phyloP scores from a whole-genome alignment of 352 stramenopile species.

The Pythium monospermum region DNA sequence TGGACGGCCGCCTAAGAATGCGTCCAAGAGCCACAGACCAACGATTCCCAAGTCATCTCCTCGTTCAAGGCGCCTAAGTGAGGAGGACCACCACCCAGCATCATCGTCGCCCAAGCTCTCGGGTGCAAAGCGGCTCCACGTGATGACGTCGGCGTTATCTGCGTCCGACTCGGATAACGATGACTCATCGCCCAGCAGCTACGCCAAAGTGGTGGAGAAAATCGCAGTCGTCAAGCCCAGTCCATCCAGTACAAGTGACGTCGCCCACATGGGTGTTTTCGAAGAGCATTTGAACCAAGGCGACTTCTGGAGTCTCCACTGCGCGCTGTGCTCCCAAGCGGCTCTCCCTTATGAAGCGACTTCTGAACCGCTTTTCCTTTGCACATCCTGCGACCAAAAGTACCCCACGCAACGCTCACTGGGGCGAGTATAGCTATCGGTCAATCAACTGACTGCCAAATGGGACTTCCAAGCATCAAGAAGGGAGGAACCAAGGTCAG shows the following conservation, averaged over 20 bases:
- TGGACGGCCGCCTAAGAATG: not conserved
- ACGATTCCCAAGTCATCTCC: slow-evolving; percentile 1
- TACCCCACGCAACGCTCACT: slow-evolving; percentile 75
- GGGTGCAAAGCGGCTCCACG: slow-evolving; percentile 12
- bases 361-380: slow-evolving; percentile 62
- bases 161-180: slow-evolving; percentile 2
- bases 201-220: not conserved
- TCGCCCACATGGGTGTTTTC: slow-evolving; percentile 33
- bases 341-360: slow-evolving; percentile 32
- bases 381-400: slow-evolving; percentile 67
- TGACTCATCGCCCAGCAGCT: not conserved
- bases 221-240: slow-evolving; percentile 34
- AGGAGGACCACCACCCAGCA: too few relatives aligned
- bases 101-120: not conserved
- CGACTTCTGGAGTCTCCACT: slow-evolving; percentile 46
- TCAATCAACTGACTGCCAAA: not conserved
- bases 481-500: too few relatives aligned
- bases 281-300: slow-evolving; percentile 18
- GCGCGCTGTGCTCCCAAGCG: slow-evolving; percentile 54
- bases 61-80: not conserved
- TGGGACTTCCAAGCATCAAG: too few relatives aligned
- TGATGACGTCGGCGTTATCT: slow-evolving; percentile 16
- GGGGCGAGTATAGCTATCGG: slow-evolving; percentile 30
- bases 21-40: not conserved
- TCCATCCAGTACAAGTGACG: slow-evolving; percentile 46